phyloP scores from a whole-genome alignment of 176 grass and related monocot genomes.

The Otatea glauca region DNA sequence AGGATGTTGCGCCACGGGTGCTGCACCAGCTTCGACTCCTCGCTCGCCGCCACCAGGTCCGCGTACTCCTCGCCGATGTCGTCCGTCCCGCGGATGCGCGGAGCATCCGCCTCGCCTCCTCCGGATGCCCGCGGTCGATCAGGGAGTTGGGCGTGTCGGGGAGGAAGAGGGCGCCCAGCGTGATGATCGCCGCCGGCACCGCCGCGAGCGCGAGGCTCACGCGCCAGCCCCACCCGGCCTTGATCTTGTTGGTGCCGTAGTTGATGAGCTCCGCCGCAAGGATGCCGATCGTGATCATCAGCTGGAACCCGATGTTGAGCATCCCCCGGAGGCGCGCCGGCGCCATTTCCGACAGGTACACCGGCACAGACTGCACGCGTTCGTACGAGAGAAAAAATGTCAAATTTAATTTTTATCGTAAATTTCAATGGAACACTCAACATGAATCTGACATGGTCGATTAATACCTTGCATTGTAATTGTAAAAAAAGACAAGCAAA shows the following conservation, averaged over 20 bases:
- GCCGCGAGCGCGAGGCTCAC: constrained; percentile 83
- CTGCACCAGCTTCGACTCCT: constrained; percentile 49
- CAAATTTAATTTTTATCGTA: background rate
- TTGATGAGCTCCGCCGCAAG: constrained; percentile 82
- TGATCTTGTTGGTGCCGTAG: constrained; percentile 87
- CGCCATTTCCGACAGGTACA: constrained; percentile 98
- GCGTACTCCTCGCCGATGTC: constrained; percentile 65
- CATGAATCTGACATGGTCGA: background rate
- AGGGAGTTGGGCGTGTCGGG: constrained; percentile 98
- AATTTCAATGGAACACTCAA: background rate
- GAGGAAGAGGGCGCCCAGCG: constrained; percentile 78
- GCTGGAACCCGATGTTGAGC: constrained; percentile 98
- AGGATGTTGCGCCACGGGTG: constrained; percentile 71
- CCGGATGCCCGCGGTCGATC: constrained; percentile 75
- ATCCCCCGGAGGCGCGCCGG: constrained; percentile 82
- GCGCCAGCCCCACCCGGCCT: constrained; percentile 83
- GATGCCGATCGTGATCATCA: constrained; percentile 98
- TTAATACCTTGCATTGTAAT: too few relatives aligned
- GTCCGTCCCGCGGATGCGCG: constrained; percentile 52
- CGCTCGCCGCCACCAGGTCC: constrained; percentile 58
- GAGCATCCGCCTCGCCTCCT: constrained; percentile 53
- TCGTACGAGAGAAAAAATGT: background rate
- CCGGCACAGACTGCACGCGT: constrained; percentile 75
- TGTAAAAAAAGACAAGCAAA: background rate
- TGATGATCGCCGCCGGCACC: constrained; percentile 85